A percentile compares a stretch with the other conserved stretches of the same genome.
These are phyloP conservation scores for Uronychia setigera DNA, from an alignment of 73 alveolate genomes.

Conservation along the genomic window DNA sequence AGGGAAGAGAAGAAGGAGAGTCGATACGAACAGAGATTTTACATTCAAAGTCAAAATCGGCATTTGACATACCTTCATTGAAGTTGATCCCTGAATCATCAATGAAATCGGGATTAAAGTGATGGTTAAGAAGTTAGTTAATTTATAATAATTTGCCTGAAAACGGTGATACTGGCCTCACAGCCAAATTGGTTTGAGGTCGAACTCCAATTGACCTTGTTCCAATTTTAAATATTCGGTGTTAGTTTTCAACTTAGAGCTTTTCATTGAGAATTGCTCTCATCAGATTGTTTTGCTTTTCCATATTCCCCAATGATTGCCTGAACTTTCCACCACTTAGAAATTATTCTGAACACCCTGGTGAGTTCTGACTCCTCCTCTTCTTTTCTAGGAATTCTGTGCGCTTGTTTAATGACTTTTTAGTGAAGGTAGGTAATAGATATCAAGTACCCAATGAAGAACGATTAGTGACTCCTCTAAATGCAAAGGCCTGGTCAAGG, in stretches of 20 bases:
- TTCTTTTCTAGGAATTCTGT: not conserved
- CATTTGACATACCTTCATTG: too few relatives aligned
- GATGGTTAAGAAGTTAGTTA: not conserved
- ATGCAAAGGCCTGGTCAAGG: not conserved
- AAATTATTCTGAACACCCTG: too few relatives aligned
- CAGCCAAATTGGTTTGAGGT: not conserved
- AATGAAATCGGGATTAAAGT: too few relatives aligned
- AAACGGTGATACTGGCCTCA: not conserved
- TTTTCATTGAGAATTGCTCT: too few relatives aligned
- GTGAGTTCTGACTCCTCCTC: not conserved
- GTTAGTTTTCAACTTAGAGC: not conserved
- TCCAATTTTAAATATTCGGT: not conserved
- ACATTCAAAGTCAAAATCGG: not conserved
- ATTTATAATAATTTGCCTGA: not conserved
- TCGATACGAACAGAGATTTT: not conserved
- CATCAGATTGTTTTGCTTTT: not conserved
- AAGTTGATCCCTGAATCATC: too few relatives aligned
- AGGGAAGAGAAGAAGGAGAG: not conserved
- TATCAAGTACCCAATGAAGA: too few relatives aligned
- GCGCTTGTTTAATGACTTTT: not conserved
- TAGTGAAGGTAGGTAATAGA: not conserved
- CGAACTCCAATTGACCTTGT: not conserved
- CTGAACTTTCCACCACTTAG: too few relatives aligned
- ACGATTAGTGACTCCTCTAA: not conserved
- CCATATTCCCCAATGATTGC: not conserved